Percentiles rank a stretch among this genome's conserved stretches.
Evolutionary conservation across 768 basidiomycete genomes (phyloP).

Genomic region (Lactarius quietus): DNA sequence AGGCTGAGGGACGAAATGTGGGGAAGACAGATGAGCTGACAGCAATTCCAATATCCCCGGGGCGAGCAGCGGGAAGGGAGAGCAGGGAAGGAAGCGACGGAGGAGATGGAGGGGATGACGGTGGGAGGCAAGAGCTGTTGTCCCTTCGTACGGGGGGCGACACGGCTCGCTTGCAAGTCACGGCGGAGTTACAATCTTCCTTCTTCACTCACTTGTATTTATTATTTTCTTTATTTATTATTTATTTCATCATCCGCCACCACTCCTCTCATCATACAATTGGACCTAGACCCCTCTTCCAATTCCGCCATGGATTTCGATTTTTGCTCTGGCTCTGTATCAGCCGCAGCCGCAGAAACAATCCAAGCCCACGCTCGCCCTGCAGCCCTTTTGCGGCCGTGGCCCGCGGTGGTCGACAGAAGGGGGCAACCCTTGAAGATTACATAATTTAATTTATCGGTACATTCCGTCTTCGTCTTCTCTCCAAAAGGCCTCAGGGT

Average conservation of each 20-base stretch:
- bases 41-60: conserved; percentile 6
- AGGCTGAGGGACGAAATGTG: conserved; percentile 7
- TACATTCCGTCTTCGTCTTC: conserved; percentile 14
- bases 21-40: not conserved
- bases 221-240: conserved; percentile 7
- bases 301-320: not conserved
- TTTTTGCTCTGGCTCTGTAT: not conserved
- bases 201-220: conserved; percentile 3
- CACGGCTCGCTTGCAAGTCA: conserved; percentile 22
- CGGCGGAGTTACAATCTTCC: conserved; percentile 25
- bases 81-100: conserved; percentile 15
- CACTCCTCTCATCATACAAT: too few species aligned
- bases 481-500: not conserved
- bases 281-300: conserved; percentile 2
- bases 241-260: not conserved
- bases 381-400: not conserved
- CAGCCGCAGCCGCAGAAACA: not conserved
- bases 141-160: conserved; percentile 21
- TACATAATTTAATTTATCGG: conserved; percentile 14
- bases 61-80: conserved; percentile 17
- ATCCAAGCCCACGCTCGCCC: not conserved
- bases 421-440: conserved; percentile 3
- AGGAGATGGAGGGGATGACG: conserved; percentile 27
- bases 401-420: conserved; percentile 12
- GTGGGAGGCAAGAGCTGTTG: conserved; percentile 29